A percentile compares a stretch with the other conserved stretches of the same genome.
Evolutionary conservation across 805 yeast genomes (phyloP).

Genomic region (Metschnikowia amazonensis): DNA sequence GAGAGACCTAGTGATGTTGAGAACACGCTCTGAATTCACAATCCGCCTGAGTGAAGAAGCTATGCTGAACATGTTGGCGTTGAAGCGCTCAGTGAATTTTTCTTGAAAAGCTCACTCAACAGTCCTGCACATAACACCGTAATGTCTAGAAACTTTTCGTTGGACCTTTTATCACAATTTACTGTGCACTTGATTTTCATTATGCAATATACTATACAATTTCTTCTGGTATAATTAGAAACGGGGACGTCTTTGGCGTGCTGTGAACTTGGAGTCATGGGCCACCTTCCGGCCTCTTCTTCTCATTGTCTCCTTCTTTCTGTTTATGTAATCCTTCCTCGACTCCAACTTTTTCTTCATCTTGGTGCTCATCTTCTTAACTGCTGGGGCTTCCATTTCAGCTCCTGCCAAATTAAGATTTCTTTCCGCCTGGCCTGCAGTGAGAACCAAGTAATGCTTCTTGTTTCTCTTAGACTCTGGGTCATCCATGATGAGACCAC

Average conservation of each 20-base stretch:
- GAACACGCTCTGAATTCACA: slow-evolving; percentile 2
- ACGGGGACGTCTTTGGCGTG: slow-evolving; percentile 55
- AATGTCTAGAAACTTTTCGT: neutral
- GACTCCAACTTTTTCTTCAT: slow-evolving; percentile 59
- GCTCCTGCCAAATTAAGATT: slow-evolving; percentile 77
- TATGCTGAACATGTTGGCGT: slow-evolving; percentile 9
- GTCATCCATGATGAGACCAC: slow-evolving; percentile 91
- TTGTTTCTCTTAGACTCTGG: slow-evolving; percentile 89
- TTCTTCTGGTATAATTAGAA: slow-evolving; percentile 21
- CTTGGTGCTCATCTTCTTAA: slow-evolving; percentile 41
- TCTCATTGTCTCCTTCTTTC: slow-evolving; percentile 92
- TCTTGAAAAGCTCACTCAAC: neutral
- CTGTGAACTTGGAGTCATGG: slow-evolving; percentile 85
- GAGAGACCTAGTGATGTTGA: neutral
- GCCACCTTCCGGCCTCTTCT: slow-evolving; percentile 90
- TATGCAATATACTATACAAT: slow-evolving; percentile 1
- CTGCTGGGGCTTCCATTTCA: slow-evolving; percentile 64
- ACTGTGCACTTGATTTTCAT: neutral
- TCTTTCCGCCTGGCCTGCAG: slow-evolving; percentile 78
- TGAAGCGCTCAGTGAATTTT: slow-evolving; percentile 4
- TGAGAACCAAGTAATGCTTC: slow-evolving; percentile 84
- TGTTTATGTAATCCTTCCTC: slow-evolving; percentile 71
- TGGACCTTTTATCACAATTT: neutral
- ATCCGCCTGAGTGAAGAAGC: slow-evolving; percentile 5
- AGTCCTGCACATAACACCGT: slow-evolving; percentile 4